Evolutionary conservation across 2,329 filamentous ascomycete species (phyloP).

Genomic region (Aureobasidium sp.): DNA sequence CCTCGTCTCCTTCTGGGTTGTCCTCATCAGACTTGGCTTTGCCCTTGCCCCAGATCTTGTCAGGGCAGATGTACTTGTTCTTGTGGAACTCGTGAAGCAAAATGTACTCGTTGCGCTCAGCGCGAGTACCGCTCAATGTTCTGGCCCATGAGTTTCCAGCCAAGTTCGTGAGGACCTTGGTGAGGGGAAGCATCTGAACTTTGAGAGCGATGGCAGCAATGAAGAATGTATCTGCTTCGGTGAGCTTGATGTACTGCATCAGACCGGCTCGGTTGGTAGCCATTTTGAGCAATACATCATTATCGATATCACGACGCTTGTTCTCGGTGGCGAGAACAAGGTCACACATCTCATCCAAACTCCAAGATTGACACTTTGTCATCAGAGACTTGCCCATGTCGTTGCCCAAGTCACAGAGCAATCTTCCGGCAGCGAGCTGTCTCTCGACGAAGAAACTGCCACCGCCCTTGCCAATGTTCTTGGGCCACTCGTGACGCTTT

Average conservation of each 20-base stretch:
- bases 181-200: slow-evolving; percentile 85
- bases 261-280: slow-evolving; percentile 73
- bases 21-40: slow-evolving; percentile 63
- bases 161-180: slow-evolving; percentile 90
- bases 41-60: slow-evolving; percentile 77
- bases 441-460: slow-evolving; percentile 90
- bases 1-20: slow-evolving; percentile 58
- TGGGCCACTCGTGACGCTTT: slow-evolving; percentile 76
- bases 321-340: slow-evolving; percentile 70
- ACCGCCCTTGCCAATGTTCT: slow-evolving; percentile 73
- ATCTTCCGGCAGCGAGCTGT: slow-evolving; percentile 75
- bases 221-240: slow-evolving; percentile 92
- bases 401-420: slow-evolving; percentile 90
- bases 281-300: slow-evolving; percentile 73
- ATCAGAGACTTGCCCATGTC: slow-evolving; percentile 96
- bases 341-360: slow-evolving; percentile 92
- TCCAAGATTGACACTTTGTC: slow-evolving; percentile 97
- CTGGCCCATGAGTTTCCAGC: slow-evolving; percentile 98
- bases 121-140: slow-evolving; percentile 88
- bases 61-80: slow-evolving; percentile 96
- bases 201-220: slow-evolving; percentile 83
- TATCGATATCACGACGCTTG: slow-evolving; percentile 74
- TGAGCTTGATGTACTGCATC: slow-evolving; percentile 88
- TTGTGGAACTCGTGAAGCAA: slow-evolving; percentile 90
- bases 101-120: slow-evolving; percentile 99